Evolutionary conservation across 1,284 basidiomycete species (phyloP), one percentile per base, ranked within the genome.

Genomic region (Apiotrichum sp.): DNA sequence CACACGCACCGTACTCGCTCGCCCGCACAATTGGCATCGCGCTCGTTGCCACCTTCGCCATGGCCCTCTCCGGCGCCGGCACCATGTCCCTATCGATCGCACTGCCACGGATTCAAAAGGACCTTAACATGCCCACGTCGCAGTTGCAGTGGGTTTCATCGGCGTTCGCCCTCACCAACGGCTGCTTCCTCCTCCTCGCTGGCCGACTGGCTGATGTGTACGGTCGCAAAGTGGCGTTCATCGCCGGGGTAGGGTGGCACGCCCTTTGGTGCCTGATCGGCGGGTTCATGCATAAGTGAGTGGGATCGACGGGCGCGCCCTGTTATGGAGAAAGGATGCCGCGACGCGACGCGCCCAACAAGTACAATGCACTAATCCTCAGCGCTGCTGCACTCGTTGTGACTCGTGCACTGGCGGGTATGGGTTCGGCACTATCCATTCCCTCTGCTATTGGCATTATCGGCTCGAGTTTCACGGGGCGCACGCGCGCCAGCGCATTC

Each of bases 121-220:
- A 82, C 33, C 71, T 86, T 38, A 33, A 75, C 32, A 74, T 80
- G 43, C 68, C 79, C 38, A 64, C 66, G 33, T 46, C 55, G 38
- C 61, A 70, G 56, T 72, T 89, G 1, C 83, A 87, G 61, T 89
- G 88, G 88, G 75, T 87, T 3, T 69, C 83, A 9, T 80, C 80
- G 5, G 80, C 83, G 3, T 83, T 81, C 65, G 70, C 81, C 0
- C 64, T 70, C 22, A 66, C 53, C 8, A 61, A 85, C 82, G 87
- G 86, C n/a, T 89, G 88, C 59, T 79, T 88, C 42, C 77, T 89
- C 10, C 74, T 90, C 1, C 77, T 88, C 1, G 82, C 83, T 40
- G 87, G 88, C 0, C 78, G 87, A 43, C 68, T 88, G 4, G 86
- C 86, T 4, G 87, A 89, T 71, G 74, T 89, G 3, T 82, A 85